Evolutionary conservation across 2,329 filamentous ascomycete genomes (phyloP), one percentile per base, ranked within the genome.

Genomic region (Cryoendolithus antarcticus): DNA sequence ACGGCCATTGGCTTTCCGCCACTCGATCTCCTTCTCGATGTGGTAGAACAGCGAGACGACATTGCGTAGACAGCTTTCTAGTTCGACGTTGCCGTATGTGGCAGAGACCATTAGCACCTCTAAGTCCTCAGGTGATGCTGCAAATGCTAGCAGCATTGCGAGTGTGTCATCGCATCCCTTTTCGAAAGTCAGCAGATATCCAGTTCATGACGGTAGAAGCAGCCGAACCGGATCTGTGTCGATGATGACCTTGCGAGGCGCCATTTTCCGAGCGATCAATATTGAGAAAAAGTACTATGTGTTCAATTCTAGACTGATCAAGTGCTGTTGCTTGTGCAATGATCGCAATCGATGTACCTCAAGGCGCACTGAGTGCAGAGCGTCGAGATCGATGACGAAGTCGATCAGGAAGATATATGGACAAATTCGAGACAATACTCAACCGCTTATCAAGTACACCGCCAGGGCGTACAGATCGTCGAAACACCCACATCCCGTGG

Each of bases 1-100:
- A 39, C 70, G 72, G 12, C 82, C 82, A 31, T 77, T 72, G 9
- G 74, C 65, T 56, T 75, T 76, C 46, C 91, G 75, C 88, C 88
- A 96, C 49, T 75, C 71, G 50, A 86, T 70, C 64, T 98, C 91
- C 57, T 86, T 84, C 48, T 93, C 86, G 39, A 98, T 73, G 42
- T 93, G 80, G 54, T 95, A 81, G 65, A 98, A 96, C 44, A 96
- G 69, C 15, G 86, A 82, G 30, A 96, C 80, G 9, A 83, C 79
- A 62, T 98, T 98, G 36, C 82, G 78, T 37, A 95, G 70, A 53
- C 86, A 95, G 60, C 77, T 88, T 46, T 86, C 72, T 10, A 94
- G 76, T 49, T 88, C 78, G 13, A 96, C 84, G 57, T 98, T 98
- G 41, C 91, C 91, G 60, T 91, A 95, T 1, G 88, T 94, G 44